Base-by-base conservation (phyloP, 352 stramenopile genomes). In the Phytophthora chlamydospora region DNA sequence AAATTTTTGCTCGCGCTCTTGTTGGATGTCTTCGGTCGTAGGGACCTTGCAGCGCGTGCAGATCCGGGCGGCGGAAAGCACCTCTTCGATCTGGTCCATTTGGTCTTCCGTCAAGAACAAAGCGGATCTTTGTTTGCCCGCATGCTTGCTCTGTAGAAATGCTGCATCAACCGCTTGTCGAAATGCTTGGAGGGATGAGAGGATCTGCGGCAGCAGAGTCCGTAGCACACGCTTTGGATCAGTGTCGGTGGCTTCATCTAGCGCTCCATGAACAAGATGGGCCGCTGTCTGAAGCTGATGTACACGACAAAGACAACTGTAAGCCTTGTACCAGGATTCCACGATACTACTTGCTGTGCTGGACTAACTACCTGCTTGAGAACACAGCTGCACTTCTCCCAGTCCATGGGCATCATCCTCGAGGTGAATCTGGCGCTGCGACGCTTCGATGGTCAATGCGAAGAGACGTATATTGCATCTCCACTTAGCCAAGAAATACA, bases 401-500 rank as follows among this genome's bases (percentile, higher is more conserved):
- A 73, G 13, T 17, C 39, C 36, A 66, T 43, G 3, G 33, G 33
- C 32, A 42, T 33, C 57, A 62, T 67, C 7, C 16, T 36, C 17
- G 36, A 5, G 35, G 14, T 27, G 7, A 36, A 4, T 13, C 13
- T 42, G 14, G 16, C 29, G 19, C 2, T 39, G 44, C 56, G 48
- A 52, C 62, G 45, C 24, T 71, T 67, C 46, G 21, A 59, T 16
- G 14, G 39, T 46, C 19, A 5, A 13, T 42, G 3, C 35, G 32
- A 44, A 48, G 33, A 29, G 42, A 21, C 32, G 32, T 54, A 32
- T 57, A 71, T 38, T 62, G 35, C n/a, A 11, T 53, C 7, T 11
- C 12, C 6, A 29, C 8, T 36, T 24, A 40, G 71, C 66, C 82
- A 35, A 91, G 73, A 69, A 86, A 91, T 5, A 89, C 75, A 24